Conservation (phyloP, 106 monocot genomes). For the Acorus gramineus region DNA sequence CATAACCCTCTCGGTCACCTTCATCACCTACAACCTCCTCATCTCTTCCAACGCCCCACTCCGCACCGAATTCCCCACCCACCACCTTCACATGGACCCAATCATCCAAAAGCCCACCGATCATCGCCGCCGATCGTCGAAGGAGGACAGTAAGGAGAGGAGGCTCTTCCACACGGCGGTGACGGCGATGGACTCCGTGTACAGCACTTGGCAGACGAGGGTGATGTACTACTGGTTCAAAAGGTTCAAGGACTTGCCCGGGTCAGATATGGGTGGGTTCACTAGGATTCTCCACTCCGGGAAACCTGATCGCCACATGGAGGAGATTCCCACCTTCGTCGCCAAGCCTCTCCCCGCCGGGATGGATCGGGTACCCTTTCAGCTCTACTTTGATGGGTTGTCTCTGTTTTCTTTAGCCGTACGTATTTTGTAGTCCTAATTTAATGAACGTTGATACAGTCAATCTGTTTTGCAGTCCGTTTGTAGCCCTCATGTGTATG, state of each 20-base stretch:
- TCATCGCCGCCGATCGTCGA: background rate
- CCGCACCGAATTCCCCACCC: conserved; percentile 16
- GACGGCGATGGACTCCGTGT: conserved; percentile 49
- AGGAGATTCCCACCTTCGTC: conserved; percentile 87
- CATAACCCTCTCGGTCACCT: conserved; percentile 41
- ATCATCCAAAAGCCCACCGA: conserved; percentile 13
- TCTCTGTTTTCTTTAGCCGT: no score
- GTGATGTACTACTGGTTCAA: conserved; percentile 75
- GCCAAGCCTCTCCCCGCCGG: conserved; percentile 75
- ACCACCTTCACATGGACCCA: conserved; percentile 2
- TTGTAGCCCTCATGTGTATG: no score
- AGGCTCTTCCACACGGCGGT: conserved; percentile 55
- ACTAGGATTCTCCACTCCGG: conserved; percentile 64
- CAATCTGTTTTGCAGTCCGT: no score
- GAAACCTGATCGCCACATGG: conserved; percentile 52
- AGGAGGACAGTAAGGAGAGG: no score
- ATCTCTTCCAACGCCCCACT: conserved; percentile 25
- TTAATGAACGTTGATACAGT: no score
- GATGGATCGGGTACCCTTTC: conserved; percentile 50
- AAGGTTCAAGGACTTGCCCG: conserved; percentile 19
- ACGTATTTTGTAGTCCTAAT: background rate
- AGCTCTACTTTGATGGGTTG: background rate
- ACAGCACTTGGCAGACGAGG: conserved; percentile 65
- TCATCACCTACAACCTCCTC: conserved; percentile 65
- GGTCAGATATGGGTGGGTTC: conserved; percentile 61